Evolutionary conservation across 2,329 filamentous ascomycete species (phyloP).

Genomic region (Tolypocladium cylindrosporum): DNA sequence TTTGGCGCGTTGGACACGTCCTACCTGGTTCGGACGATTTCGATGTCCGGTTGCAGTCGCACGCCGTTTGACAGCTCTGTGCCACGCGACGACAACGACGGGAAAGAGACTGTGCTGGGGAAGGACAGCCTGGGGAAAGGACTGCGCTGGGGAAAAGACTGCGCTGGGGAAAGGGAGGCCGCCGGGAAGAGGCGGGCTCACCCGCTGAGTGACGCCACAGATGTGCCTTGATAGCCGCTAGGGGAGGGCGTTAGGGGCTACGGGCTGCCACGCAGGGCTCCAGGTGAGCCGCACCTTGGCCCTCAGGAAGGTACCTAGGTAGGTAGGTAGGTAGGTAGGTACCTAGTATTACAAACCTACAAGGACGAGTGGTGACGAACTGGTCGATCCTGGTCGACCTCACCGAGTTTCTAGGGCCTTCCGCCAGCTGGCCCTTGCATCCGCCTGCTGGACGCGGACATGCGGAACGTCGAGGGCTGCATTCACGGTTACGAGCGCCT

Average conservation of each 20-base stretch:
- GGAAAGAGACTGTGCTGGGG: too few species aligned
- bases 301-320: too few species aligned
- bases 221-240: not conserved
- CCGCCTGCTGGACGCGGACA: not conserved
- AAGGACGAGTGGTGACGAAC: not conserved
- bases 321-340: too few species aligned
- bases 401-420: not conserved
- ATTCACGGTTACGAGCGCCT: not conserved
- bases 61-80: not conserved
- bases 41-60: not conserved
- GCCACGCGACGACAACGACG: not conserved
- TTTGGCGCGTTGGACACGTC: not conserved
- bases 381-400: not conserved
- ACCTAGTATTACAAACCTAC: too few species aligned
- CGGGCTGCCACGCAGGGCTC: not conserved
- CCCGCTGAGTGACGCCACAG: not conserved
- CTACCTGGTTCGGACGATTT: not conserved
- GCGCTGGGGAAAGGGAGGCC: not conserved
- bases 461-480: not conserved
- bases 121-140: too few species aligned
- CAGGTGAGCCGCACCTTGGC: not conserved
- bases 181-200: not conserved
- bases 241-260: too few species aligned
- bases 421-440: not conserved
- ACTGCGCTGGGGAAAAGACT: too few species aligned